phyloP scores from a whole-genome alignment of 2,329 filamentous ascomycete genomes.

The Fusarium penzigii region DNA sequence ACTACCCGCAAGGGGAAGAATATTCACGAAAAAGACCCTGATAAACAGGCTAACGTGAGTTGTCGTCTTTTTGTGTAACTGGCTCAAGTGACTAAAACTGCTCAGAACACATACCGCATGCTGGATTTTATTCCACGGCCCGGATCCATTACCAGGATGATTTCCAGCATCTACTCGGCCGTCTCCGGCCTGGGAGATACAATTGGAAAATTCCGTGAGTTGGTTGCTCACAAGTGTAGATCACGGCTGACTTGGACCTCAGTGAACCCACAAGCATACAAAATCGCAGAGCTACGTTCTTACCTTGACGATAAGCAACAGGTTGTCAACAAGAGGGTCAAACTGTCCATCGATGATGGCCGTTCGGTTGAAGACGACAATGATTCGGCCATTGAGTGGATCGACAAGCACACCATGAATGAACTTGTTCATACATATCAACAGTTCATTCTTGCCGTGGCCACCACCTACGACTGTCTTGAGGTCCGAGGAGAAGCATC shows the following conservation, averaged over 20 bases:
- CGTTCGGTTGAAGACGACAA: neutral
- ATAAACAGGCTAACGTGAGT: conserved; percentile 17
- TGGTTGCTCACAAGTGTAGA: neutral
- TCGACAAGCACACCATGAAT: conserved; percentile 25
- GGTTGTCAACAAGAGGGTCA: conserved; percentile 30
- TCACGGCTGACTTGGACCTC: conserved; percentile 2
- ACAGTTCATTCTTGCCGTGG: conserved; percentile 22
- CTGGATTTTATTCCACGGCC: conserved; percentile 14
- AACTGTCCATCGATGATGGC: conserved; percentile 17
- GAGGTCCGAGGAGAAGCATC: conserved; percentile 10
- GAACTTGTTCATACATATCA: conserved; percentile 26
- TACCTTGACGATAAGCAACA: conserved; percentile 19
- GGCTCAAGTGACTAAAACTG: neutral
- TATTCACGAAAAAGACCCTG: conserved; percentile 6
- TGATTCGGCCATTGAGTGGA: conserved; percentile 23
- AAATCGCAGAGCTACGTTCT: conserved; percentile 26
- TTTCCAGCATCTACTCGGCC: conserved; percentile 28
- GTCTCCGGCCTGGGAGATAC: conserved; percentile 29
- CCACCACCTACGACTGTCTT: conserved; percentile 22
- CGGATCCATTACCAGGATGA: conserved; percentile 32
- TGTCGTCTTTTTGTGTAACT: neutral
- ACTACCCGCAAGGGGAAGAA: conserved; percentile 19
- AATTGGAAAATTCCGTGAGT: conserved; percentile 27
- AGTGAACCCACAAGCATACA: conserved; percentile 29
- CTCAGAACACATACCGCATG: conserved; percentile 24